Conservation (phyloP, 768 basidiomycete species). For the Hericium coralloides region DNA sequence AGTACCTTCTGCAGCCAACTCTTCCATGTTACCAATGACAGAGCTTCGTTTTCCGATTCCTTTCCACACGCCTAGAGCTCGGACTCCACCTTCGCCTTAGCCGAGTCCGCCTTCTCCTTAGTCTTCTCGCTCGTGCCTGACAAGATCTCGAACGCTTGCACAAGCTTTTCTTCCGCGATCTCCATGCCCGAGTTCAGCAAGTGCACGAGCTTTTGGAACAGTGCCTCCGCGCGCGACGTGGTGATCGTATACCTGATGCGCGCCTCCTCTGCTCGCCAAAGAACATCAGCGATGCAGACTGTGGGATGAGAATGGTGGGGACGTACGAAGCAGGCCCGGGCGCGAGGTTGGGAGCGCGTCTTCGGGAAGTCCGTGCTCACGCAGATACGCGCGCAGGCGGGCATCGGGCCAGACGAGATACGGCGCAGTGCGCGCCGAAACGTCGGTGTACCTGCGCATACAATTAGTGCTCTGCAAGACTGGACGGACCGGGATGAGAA, state of each 20-base stretch:
- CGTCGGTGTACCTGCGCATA: slow-evolving; percentile 43
- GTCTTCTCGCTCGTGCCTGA: slow-evolving; percentile 27
- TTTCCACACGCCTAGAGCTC: background rate
- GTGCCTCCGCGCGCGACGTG: slow-evolving; percentile 41
- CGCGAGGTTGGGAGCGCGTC: slow-evolving; percentile 53
- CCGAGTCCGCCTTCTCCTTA: slow-evolving; percentile 44
- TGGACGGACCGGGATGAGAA: background rate
- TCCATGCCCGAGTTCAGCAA: slow-evolving; percentile 59
- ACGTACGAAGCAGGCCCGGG: slow-evolving; percentile 69
- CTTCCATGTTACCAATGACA: background rate
- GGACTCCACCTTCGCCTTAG: background rate
- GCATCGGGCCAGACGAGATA: slow-evolving; percentile 93
- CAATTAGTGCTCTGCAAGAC: background rate
- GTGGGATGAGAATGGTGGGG: background rate
- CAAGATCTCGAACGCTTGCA: slow-evolving; percentile 29
- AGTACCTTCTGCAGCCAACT: background rate
- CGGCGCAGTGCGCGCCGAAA: slow-evolving; percentile 34
- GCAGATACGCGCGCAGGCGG: slow-evolving; percentile 80
- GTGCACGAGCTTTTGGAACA: slow-evolving; percentile 56
- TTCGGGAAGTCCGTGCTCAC: slow-evolving; percentile 68
- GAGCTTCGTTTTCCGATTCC: background rate
- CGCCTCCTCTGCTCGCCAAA: slow-evolving; percentile 45
- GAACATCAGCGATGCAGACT: background rate
- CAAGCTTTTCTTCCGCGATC: slow-evolving; percentile 70
- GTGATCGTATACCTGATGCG: slow-evolving; percentile 75